These are phyloP conservation scores for Colletotrichum ledebouriae DNA, from an alignment of 2,329 filamentous ascomycete species.

Conservation along the genomic window DNA sequence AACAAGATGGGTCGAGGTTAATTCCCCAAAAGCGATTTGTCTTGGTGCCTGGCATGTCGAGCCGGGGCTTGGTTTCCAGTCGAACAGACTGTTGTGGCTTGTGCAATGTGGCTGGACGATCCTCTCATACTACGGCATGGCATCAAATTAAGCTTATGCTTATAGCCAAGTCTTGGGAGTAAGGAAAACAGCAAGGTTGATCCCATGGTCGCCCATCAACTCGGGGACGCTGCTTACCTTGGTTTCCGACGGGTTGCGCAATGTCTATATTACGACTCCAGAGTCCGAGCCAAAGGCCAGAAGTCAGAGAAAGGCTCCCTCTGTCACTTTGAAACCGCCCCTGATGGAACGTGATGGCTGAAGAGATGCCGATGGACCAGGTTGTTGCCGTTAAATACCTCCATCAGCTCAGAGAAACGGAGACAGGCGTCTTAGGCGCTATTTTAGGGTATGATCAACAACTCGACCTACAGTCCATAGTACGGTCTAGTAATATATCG, in stretches of 20 bases:
- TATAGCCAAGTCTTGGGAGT: not conserved
- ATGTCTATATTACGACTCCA: not conserved
- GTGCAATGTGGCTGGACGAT: not conserved
- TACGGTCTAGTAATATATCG: too few species aligned
- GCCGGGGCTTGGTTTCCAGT: too few species aligned
- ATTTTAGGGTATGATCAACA: too few species aligned
- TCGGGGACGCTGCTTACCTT: not conserved
- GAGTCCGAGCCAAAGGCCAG: not conserved
- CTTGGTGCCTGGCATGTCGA: too few species aligned
- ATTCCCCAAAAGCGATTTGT: not conserved
- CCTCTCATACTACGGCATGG: not conserved
- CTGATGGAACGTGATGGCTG: conserved; percentile 7
- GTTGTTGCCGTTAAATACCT: too few species aligned
- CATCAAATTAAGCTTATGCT: conserved; percentile 13
- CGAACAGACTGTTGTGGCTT: not conserved
- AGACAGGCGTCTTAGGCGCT: conserved; percentile 1
- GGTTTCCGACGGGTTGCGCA: conserved; percentile 3
- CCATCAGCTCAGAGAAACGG: not conserved
- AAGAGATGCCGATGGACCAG: not conserved
- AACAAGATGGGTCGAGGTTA: not conserved
- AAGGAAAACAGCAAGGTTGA: conserved; percentile 5
- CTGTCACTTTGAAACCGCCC: conserved; percentile 4
- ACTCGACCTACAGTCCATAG: too few species aligned
- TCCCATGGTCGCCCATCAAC: conserved; percentile 4
- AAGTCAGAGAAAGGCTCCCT: not conserved